Evolutionary conservation across 1,284 basidiomycete genomes (phyloP).

Genomic region (Moniliophthora roreri): DNA sequence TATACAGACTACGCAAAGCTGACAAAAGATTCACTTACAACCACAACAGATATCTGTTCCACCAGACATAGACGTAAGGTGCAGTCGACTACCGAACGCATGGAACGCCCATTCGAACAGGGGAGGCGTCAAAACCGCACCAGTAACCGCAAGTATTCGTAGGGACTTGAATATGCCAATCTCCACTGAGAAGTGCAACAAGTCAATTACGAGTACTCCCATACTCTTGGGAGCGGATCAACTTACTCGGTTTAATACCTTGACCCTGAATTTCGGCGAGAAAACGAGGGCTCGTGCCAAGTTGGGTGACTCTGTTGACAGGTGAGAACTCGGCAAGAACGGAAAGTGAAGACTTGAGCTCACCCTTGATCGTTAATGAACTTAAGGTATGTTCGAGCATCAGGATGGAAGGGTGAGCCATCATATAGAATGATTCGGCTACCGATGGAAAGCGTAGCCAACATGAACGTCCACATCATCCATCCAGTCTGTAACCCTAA

Average conservation of each 20-base stretch:
- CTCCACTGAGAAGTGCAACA: conserved; percentile 39
- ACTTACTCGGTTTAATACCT: conserved; percentile 52
- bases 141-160: conserved; percentile 66
- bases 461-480: conserved; percentile 68
- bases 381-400: conserved; percentile 52
- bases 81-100: conserved; percentile 59
- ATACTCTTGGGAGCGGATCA: too few relatives aligned
- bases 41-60: conserved; percentile 81
- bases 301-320: conserved; percentile 36
- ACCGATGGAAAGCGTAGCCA: conserved; percentile 47
- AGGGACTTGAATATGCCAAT: conserved; percentile 55
- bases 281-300: conserved; percentile 69
- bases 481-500: conserved; percentile 54
- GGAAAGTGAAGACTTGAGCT: conserved; percentile 10
- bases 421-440: conserved; percentile 61
- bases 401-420: conserved; percentile 69
- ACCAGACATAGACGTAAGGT: conserved; percentile 72
- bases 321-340: conserved; percentile 1
- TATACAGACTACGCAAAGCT: background rate
- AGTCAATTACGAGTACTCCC: too few relatives aligned
- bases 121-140: conserved; percentile 76
- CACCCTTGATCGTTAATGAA: conserved; percentile 62
- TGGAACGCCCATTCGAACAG: conserved; percentile 79
- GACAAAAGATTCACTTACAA: conserved; percentile 39
- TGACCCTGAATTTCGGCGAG: conserved; percentile 60